Base-by-base conservation (phyloP, 176 grass and related monocot genomes). In the Pharus latifolius region DNA sequence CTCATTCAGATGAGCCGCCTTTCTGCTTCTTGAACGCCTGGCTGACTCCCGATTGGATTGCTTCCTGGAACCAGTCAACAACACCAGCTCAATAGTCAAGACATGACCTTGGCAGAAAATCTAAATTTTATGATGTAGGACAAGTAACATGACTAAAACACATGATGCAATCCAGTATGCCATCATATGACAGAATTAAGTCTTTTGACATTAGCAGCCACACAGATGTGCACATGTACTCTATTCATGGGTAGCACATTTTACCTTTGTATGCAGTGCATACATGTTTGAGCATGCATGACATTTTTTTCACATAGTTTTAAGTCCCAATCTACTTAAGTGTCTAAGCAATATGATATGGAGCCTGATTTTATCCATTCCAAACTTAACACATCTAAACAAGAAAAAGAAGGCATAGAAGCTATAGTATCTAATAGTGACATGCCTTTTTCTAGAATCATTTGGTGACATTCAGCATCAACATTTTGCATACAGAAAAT, bases 11-110 rank as follows among this genome's bases (percentile, higher is more conserved):
- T 96, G 92, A 75, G 79, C 85, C 66, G 90, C 79, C 49, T 92
- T 96, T 84, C 92, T 96, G 76, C 82, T 92, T 89, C 92, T 96
- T 9, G 92, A 96, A 28, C 88, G 88, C 76, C 85, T 87, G 49
- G 92, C 92, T 13, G 92, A 96, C 70, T 96, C 92, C 73, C 92
- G 76, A 61, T 96, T 96, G 38, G 92, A 96, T 81, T 88, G 82
- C 79, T 91, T 96, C 85, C 92, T 96, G 76, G 16, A 80, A 81
- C 48, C 57, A 56, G 52, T 70, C 7, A 17, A 61, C 14, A 57
- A 40, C 16, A 52, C 6, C 24, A 46, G n/a, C 19, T 49, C 52
- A 14, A 46, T 37, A 32, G 65, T 22, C 60, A 69, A 69, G 6
- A 49, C 11, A 24, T 33, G 14, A 60, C 19, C 32, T 23, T 18